Conservation (phyloP, 2,329 filamentous ascomycete species). For the Myriangium duriaei region DNA sequence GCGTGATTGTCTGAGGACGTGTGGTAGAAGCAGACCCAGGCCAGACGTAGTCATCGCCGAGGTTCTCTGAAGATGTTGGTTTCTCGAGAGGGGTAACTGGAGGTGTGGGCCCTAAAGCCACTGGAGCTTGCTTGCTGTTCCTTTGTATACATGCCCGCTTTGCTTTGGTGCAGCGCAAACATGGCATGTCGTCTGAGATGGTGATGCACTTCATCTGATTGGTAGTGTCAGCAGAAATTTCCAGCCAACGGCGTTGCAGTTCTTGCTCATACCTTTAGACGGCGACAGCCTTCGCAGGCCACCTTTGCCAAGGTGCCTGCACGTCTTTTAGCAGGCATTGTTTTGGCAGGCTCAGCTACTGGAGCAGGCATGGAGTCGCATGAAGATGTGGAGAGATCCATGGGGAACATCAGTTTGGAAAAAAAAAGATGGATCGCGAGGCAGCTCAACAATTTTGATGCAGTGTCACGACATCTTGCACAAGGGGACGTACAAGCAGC, state of each 20-base stretch:
- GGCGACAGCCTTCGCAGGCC: background rate
- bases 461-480: no score
- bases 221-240: background rate
- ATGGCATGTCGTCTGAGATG: background rate
- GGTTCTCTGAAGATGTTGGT: no score
- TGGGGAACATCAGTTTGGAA: no score
- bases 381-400: no score
- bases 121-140: no score
- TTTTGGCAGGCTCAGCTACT: slow-evolving; percentile 18
- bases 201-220: background rate
- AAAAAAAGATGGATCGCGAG: no score
- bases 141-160: no score
- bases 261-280: background rate
- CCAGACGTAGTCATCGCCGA: no score
- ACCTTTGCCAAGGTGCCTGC: background rate
- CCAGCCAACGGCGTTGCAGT: background rate
- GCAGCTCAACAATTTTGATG: no score
- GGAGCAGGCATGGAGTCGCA: background rate
- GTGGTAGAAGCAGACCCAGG: no score
- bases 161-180: background rate
- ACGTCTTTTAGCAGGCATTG: background rate
- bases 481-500: no score
- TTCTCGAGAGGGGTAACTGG: background rate
- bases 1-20: background rate
- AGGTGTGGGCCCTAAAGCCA: background rate